Conservation (phyloP, 2,329 filamentous ascomycete species). For the Aureobasidium sp. region DNA sequence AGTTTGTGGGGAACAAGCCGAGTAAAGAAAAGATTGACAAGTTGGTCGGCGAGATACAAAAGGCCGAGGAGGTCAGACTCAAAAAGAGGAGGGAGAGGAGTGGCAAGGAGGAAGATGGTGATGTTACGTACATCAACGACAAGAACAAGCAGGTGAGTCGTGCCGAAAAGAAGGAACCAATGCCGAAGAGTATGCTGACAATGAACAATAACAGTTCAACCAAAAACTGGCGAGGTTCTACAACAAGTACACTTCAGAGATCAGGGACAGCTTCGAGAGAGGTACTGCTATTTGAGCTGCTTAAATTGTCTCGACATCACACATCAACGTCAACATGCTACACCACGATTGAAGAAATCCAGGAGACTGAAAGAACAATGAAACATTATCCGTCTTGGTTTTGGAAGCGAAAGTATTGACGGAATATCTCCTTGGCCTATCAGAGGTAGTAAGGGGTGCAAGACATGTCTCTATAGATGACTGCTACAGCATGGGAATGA, state of each 20-base stretch:
- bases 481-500: too few species aligned
- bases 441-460: too few species aligned
- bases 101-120: slow-evolving; percentile 71
- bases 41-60: slow-evolving; percentile 75
- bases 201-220: slow-evolving; percentile 66
- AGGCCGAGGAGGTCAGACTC: slow-evolving; percentile 77
- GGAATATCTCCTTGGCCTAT: too few species aligned
- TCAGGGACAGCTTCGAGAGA: slow-evolving; percentile 93
- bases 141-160: slow-evolving; percentile 69
- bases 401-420: too few species aligned
- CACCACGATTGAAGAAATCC: too few species aligned
- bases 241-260: slow-evolving; percentile 96
- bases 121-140: slow-evolving; percentile 98
- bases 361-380: too few species aligned
- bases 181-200: neutral
- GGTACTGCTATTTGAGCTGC: slow-evolving; percentile 77
- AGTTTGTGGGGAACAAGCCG: slow-evolving; percentile 78
- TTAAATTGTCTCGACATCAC: neutral
- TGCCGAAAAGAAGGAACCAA: neutral
- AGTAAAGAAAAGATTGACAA: slow-evolving; percentile 81
- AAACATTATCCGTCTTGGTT: too few species aligned
- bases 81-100: slow-evolving; percentile 80
- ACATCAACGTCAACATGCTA: too few species aligned
- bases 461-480: too few species aligned
- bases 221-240: slow-evolving; percentile 93